Conservation (phyloP, 305 asterid genomes). For the Solanum chacoense region DNA sequence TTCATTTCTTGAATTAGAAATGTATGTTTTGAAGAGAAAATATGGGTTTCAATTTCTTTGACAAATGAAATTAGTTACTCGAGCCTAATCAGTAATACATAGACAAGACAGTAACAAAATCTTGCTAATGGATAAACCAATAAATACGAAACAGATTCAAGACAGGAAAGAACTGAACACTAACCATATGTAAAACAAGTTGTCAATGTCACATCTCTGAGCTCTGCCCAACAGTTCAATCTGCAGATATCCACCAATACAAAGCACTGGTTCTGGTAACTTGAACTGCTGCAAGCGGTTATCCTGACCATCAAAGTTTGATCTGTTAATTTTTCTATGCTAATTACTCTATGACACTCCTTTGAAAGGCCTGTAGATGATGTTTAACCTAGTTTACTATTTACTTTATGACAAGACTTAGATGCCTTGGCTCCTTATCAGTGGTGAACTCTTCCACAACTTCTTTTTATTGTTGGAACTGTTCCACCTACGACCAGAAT, state of each 20-base stretch:
- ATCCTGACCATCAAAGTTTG: constrained; percentile 32
- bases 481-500: not conserved
- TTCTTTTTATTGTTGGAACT: not conserved
- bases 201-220: constrained; percentile 54
- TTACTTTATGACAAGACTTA: not conserved
- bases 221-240: constrained; percentile 61
- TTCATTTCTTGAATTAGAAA: not conserved
- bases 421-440: not conserved
- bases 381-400: not conserved
- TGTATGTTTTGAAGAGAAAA: not conserved
- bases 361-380: not conserved
- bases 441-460: not conserved
- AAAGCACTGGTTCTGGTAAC: constrained; percentile 62
- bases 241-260: constrained; percentile 64
- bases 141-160: not conserved
- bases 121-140: not conserved
- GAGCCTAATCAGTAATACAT: not conserved
- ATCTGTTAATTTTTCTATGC: not conserved
- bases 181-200: constrained; percentile 56
- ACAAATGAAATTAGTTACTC: not conserved
- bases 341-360: not conserved
- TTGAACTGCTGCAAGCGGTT: constrained; percentile 56
- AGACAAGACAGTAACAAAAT: not conserved
- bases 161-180: constrained; percentile 3
- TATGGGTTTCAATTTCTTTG: not conserved